Conservation (phyloP, 2,329 filamentous ascomycete genomes). For the Trichoderma citrinoviride region DNA sequence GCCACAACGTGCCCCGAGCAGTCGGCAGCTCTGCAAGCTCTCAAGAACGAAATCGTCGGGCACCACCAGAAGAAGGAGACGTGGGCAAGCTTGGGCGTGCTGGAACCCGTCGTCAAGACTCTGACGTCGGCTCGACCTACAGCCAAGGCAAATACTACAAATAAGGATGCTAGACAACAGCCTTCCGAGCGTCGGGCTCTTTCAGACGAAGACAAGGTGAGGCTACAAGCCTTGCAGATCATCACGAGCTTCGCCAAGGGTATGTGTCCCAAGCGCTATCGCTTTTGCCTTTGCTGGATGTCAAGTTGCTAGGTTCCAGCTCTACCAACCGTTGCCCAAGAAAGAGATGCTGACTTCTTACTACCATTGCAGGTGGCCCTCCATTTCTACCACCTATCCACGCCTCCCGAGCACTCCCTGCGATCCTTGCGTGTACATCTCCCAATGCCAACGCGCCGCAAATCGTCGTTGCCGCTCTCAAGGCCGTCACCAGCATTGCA, state of each 20-base stretch:
- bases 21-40: conserved; percentile 60
- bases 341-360: neutral
- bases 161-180: conserved; percentile 39
- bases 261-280: conserved; percentile 39
- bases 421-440: conserved; percentile 69
- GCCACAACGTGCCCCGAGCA: conserved; percentile 53
- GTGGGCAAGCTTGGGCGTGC: conserved; percentile 68
- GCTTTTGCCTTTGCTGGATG: neutral
- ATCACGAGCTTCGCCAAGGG: conserved; percentile 81
- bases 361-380: conserved; percentile 62
- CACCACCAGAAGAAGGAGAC: conserved; percentile 82
- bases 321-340: too few species aligned
- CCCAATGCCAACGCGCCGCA: conserved; percentile 61
- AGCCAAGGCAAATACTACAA: conserved; percentile 39
- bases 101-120: conserved; percentile 55
- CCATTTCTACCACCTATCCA: conserved; percentile 74
- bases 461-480: conserved; percentile 70
- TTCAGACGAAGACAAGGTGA: conserved; percentile 63
- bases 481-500: conserved; percentile 68
- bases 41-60: conserved; percentile 90
- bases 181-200: conserved; percentile 39
- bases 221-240: conserved; percentile 79
- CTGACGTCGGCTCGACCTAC: conserved; percentile 39
- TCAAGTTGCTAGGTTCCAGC: neutral
- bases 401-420: conserved; percentile 63